These are phyloP conservation scores for Rhodotorula sp. DNA, from an alignment of 1,284 basidiomycete species.

Conservation along the genomic window DNA sequence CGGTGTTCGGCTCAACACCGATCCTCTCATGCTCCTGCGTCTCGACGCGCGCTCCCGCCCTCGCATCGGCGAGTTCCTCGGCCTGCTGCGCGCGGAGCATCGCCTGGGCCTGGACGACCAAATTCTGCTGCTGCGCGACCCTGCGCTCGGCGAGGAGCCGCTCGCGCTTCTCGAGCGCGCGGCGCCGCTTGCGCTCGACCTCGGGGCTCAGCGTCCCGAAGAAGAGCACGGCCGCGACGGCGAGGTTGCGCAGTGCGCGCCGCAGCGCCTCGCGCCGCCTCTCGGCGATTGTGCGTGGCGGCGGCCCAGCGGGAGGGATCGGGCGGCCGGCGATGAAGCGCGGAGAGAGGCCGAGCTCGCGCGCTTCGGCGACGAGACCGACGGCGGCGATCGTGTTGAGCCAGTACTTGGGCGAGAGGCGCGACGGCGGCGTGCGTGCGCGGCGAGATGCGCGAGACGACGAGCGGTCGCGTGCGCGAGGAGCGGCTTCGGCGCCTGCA, in stretches of 20 bases:
- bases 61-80: neutral
- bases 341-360: slow-evolving; percentile 45
- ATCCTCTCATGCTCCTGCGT: neutral
- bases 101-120: neutral
- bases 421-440: slow-evolving; percentile 11
- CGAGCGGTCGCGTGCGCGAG: neutral
- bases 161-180: slow-evolving; percentile 46
- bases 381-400: slow-evolving; percentile 45
- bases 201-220: slow-evolving; percentile 47
- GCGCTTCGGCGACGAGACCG: slow-evolving; percentile 46
- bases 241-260: slow-evolving; percentile 7
- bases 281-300: neutral
- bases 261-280: slow-evolving; percentile 15
- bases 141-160: slow-evolving; percentile 42
- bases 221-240: slow-evolving; percentile 42
- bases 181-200: slow-evolving; percentile 46
- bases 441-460: slow-evolving; percentile 6
- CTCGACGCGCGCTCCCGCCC: neutral
- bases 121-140: slow-evolving; percentile 2
- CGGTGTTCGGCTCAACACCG: no score
- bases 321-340: slow-evolving; percentile 39
- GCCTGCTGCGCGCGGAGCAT: neutral
- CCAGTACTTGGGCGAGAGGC: slow-evolving; percentile 47
- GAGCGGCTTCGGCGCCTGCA: neutral
- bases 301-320: slow-evolving; percentile 4